Conservation (phyloP, 345 rosid genomes). For the Streptanthus diversifolius region DNA sequence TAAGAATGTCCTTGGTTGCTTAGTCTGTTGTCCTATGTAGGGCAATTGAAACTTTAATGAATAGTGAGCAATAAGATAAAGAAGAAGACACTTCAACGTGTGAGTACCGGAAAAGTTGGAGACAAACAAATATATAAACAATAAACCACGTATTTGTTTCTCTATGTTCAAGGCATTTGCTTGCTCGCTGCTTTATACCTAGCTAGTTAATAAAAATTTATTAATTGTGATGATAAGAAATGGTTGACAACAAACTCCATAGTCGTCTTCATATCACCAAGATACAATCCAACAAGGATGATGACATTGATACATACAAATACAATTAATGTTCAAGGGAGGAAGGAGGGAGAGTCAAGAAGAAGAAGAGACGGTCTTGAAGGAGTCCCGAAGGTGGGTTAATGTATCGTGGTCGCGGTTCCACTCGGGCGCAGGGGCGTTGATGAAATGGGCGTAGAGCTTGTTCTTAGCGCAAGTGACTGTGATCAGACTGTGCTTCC, state of each 20-base stretch:
- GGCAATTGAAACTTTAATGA: not conserved
- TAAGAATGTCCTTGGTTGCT: constrained; percentile 12
- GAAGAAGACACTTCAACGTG: not conserved
- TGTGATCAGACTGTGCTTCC: constrained; percentile 68
- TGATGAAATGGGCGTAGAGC: constrained; percentile 88
- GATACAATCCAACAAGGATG: not conserved
- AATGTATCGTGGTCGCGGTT: constrained; percentile 64
- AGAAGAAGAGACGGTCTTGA: constrained; percentile 55
- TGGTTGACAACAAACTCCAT: not conserved
- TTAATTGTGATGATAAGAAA: not conserved
- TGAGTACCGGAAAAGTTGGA: not conserved
- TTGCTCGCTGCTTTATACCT: not conserved
- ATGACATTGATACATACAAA: not conserved
- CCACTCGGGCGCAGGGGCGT: constrained; percentile 85
- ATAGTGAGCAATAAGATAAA: not conserved
- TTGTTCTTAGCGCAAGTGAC: constrained; percentile 88
- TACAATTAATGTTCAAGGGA: not conserved
- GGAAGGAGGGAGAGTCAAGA: not conserved
- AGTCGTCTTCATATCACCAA: not conserved
- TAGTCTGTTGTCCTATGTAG: constrained; percentile 13
- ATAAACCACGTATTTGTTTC: not conserved
- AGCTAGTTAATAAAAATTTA: not conserved
- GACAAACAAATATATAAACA: not conserved
- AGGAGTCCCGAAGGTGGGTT: constrained; percentile 82
- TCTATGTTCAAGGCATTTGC: not conserved